Conservation (phyloP, 108 stramenopile genomes). For the Pseudonitzschia delicatissima region DNA sequence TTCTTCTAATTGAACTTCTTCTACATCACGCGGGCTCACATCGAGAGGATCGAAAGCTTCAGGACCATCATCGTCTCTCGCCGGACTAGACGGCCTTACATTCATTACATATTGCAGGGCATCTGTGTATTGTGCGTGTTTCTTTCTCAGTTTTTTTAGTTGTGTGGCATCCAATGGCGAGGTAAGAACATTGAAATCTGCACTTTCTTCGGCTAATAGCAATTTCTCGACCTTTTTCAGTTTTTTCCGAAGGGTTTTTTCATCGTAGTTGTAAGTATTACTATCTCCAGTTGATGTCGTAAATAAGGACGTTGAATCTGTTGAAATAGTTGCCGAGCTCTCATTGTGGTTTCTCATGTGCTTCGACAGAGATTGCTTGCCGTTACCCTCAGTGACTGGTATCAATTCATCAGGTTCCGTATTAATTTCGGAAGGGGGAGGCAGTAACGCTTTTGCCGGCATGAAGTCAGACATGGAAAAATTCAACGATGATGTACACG, state of each 20-base stretch:
- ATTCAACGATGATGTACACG: neutral
- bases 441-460: neutral
- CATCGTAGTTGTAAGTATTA: constrained; percentile 4
- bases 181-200: neutral
- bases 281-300: neutral
- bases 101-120: neutral
- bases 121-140: constrained; percentile 1
- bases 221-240: constrained; percentile 12
- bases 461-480: constrained; percentile 17
- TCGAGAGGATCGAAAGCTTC: no score
- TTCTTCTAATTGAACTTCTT: neutral
- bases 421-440: neutral
- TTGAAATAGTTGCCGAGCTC: neutral
- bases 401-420: neutral
- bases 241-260: constrained; percentile 6
- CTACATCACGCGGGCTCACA: no score
- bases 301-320: neutral
- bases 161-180: neutral
- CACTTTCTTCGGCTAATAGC: neutral
- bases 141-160: constrained; percentile 15
- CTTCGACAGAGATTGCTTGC: neutral
- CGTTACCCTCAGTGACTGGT: neutral
- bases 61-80: no score
- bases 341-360: neutral
- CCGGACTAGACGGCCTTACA: no score